These are phyloP conservation scores for Pogostemon cablin DNA, from an alignment of 257 asterid species.

Conservation along the genomic window DNA sequence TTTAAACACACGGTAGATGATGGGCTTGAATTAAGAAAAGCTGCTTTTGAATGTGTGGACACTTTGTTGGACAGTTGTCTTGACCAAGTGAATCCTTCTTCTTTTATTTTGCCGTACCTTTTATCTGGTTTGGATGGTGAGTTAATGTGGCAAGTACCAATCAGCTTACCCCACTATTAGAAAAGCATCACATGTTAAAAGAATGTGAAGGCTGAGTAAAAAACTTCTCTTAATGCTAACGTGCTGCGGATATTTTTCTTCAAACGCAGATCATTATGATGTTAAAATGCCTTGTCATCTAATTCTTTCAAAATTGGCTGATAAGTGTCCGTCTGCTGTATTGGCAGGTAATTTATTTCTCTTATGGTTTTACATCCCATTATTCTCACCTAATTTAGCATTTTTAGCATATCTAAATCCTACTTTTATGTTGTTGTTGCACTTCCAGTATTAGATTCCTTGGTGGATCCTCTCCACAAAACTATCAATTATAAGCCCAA, in stretches of 20 bases:
- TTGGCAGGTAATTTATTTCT: constrained; percentile 65
- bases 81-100: constrained; percentile 97
- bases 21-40: constrained; percentile 99
- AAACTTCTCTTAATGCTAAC: constrained; percentile 1
- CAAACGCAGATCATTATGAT: constrained; percentile 85
- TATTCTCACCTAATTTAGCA: constrained; percentile 1
- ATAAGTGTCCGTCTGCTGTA: constrained; percentile 97
- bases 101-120: constrained; percentile 93
- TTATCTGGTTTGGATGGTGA: constrained; percentile 95
- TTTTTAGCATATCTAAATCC: constrained; percentile 6
- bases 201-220: constrained; percentile 20
- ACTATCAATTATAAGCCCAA: constrained; percentile 87
- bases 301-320: constrained; percentile 94
- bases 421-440: constrained; percentile 29
- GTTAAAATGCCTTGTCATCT: constrained; percentile 99
- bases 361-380: constrained; percentile 8
- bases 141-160: constrained; percentile 29
- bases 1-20: constrained; percentile 99
- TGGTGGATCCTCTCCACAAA: constrained; percentile 94
- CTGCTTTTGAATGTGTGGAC: constrained; percentile 98
- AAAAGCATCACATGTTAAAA: constrained; percentile 18
- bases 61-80: constrained; percentile 95
- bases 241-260: constrained; percentile 19
- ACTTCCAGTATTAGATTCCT: constrained; percentile 80
- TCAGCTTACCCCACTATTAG: constrained; percentile 8